Conservation (phyloP, 1,284 basidiomycete species). For the Pyrrhoderma noxium region DNA sequence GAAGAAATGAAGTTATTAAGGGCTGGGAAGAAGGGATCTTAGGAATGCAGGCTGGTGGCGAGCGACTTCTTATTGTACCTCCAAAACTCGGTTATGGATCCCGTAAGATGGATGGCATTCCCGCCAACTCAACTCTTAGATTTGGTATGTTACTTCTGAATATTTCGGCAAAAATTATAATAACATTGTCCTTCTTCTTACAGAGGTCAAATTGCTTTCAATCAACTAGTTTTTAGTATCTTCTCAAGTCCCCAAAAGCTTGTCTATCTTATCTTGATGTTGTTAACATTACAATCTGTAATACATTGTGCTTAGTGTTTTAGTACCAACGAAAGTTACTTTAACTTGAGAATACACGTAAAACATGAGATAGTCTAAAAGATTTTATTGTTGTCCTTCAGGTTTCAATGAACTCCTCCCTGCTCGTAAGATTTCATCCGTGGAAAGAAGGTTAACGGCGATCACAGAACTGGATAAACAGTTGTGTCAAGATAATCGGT, state of each 20-base stretch:
- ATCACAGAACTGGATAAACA: constrained; percentile 77
- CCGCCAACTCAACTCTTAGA: constrained; percentile 59
- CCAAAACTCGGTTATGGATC: constrained; percentile 66
- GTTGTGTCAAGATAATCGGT: constrained; percentile 16
- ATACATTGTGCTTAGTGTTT: neutral
- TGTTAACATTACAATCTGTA: too few relatives aligned
- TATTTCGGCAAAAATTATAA: neutral
- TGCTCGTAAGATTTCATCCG: constrained; percentile 92
- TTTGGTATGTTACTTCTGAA: constrained; percentile 51
- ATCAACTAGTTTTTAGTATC: constrained; percentile 37
- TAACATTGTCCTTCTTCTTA: constrained; percentile 20
- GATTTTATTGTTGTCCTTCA: constrained; percentile 54
- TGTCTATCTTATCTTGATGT: too few relatives aligned
- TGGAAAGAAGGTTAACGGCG: constrained; percentile 90
- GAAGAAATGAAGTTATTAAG: constrained; percentile 88
- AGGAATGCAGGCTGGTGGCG: constrained; percentile 90
- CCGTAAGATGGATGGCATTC: constrained; percentile 44
- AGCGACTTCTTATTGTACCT: constrained; percentile 78
- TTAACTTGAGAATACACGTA: too few relatives aligned
- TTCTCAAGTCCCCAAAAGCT: neutral
- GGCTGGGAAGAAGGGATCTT: constrained; percentile 90
- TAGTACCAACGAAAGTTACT: neutral
- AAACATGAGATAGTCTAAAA: neutral
- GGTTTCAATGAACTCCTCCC: constrained; percentile 85
- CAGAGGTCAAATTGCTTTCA: constrained; percentile 68